Evolutionary conservation across 2,329 filamentous ascomycete genomes (phyloP).

Genomic region (Myriosclerotinia curreyana): DNA sequence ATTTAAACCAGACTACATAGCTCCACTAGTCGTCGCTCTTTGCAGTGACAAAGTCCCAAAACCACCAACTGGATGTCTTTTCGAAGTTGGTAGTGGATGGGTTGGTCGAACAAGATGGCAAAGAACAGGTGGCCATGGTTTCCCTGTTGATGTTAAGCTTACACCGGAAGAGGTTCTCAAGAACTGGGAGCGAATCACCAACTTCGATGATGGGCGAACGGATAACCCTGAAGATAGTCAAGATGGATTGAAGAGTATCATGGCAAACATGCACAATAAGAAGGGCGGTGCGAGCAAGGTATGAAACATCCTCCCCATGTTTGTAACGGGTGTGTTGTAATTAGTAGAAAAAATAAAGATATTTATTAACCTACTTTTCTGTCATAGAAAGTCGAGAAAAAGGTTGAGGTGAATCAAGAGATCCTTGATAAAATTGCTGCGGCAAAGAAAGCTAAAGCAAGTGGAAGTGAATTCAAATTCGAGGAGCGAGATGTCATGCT

Average conservation of each 20-base stretch:
- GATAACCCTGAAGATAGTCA: constrained; percentile 80
- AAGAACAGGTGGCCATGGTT: constrained; percentile 81
- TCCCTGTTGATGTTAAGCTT: constrained; percentile 80
- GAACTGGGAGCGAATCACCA: constrained; percentile 73
- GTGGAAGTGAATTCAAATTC: constrained; percentile 77
- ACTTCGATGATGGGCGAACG: constrained; percentile 83
- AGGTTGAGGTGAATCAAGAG: constrained; percentile 51
- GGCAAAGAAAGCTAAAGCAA: constrained; percentile 67
- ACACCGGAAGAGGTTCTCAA: constrained; percentile 80
- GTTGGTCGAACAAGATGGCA: constrained; percentile 91
- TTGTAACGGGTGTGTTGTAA: constrained; percentile 24
- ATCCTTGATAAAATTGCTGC: constrained; percentile 72
- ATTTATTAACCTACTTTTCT: constrained; percentile 31
- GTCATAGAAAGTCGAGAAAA: constrained; percentile 38
- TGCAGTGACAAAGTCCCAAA: constrained; percentile 81
- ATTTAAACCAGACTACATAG: constrained; percentile 98
- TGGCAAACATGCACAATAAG: constrained; percentile 82
- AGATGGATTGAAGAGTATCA: constrained; percentile 73
- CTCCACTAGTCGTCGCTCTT: constrained; percentile 84
- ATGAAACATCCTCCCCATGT: constrained; percentile 44
- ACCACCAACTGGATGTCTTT: constrained; percentile 80
- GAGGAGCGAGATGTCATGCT: constrained; percentile 86
- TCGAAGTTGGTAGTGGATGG: constrained; percentile 95
- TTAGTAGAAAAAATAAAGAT: constrained; percentile 32
- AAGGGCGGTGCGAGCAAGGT: constrained; percentile 54